phyloP scores from a whole-genome alignment of 1,284 basidiomycete species.

The Ganoderma meredithae region DNA sequence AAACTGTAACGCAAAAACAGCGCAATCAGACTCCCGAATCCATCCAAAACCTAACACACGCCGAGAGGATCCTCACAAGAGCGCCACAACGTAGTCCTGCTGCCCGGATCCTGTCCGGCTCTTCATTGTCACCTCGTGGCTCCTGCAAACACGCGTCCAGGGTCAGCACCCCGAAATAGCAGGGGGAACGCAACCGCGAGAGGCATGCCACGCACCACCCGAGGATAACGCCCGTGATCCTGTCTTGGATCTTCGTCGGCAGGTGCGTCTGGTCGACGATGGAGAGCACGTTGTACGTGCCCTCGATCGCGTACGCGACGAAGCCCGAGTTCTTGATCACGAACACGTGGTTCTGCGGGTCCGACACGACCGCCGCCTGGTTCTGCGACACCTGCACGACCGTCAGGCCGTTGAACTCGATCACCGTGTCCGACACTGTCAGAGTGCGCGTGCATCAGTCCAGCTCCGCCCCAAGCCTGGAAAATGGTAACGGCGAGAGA shows the following conservation, averaged over 20 bases:
- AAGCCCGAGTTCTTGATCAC: constrained; percentile 82
- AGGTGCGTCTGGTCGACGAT: constrained; percentile 85
- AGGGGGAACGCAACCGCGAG: no score
- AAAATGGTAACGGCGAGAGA: not conserved
- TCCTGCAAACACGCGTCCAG: no score
- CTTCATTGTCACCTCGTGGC: constrained; percentile 78
- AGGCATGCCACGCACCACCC: constrained; percentile 57
- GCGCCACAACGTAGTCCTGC: constrained; percentile 76
- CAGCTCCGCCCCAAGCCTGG: not conserved
- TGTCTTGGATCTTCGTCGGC: constrained; percentile 63
- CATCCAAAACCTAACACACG: not conserved
- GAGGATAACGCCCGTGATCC: constrained; percentile 62
- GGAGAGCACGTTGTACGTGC: constrained; percentile 76
- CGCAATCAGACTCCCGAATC: not conserved
- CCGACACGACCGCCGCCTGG: constrained; percentile 78
- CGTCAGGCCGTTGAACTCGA: constrained; percentile 78
- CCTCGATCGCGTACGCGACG: constrained; percentile 77
- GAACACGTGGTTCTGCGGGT: constrained; percentile 83
- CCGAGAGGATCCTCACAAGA: constrained; percentile 58
- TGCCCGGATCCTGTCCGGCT: constrained; percentile 53
- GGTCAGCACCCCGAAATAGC: no score
- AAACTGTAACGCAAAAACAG: constrained; percentile 50
- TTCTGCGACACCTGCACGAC: constrained; percentile 85
- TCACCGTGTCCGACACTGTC: constrained; percentile 78
- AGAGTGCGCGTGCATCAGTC: not conserved